Conservation (phyloP, 768 basidiomycete species). For the Rhodotorula graminis region DNA sequence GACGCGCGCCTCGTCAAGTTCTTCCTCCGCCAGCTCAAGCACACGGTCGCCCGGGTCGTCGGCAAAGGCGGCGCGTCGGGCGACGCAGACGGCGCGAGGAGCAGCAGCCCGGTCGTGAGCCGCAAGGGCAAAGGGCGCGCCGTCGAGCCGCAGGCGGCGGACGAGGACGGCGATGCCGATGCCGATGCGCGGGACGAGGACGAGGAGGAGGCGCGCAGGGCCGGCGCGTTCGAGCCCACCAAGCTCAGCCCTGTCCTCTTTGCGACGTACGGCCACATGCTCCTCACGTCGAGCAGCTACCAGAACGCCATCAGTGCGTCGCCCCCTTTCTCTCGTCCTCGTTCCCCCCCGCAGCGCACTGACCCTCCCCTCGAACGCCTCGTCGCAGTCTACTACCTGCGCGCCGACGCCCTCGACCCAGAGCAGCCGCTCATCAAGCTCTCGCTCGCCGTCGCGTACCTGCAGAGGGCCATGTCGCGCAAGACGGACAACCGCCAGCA, state of each 20-base stretch:
- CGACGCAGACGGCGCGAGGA: constrained; percentile 12
- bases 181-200: constrained; percentile 24
- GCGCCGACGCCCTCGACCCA: constrained; percentile 77
- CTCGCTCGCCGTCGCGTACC: constrained; percentile 72
- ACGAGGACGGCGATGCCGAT: constrained; percentile 44
- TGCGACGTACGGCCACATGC: constrained; percentile 73
- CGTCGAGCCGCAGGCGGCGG: constrained; percentile 40
- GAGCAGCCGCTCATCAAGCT: constrained; percentile 82
- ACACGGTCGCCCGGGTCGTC: not conserved
- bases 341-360: not conserved
- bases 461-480: constrained; percentile 85
- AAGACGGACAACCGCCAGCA: constrained; percentile 93
- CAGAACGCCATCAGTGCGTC: constrained; percentile 81
- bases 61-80: not conserved
- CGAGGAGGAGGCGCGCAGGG: not conserved
- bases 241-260: constrained; percentile 68
- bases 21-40: constrained; percentile 60
- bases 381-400: constrained; percentile 71
- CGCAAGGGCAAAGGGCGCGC: constrained; percentile 30
- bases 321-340: not conserved
- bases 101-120: constrained; percentile 15
- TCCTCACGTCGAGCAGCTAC: constrained; percentile 77
- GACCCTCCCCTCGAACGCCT: not conserved
- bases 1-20: constrained; percentile 76
- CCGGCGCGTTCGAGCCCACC: constrained; percentile 48